Evolutionary conservation across 2,329 filamentous ascomycete species (phyloP).

Genomic region (Alternaria dauci): DNA sequence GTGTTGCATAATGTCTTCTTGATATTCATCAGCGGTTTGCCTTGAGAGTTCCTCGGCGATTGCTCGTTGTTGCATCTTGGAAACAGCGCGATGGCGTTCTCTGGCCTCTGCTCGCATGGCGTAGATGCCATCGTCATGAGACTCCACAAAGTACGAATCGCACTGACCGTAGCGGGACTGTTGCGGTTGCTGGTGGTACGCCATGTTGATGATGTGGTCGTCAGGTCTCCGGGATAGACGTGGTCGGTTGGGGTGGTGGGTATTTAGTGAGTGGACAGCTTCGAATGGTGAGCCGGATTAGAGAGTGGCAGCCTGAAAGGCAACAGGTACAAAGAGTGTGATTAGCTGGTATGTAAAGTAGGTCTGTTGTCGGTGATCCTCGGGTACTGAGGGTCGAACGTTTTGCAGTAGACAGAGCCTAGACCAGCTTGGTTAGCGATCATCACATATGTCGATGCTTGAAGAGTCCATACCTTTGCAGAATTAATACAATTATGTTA

Average conservation of each 20-base stretch:
- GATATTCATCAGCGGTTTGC: slow-evolving; percentile 85
- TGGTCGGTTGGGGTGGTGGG: slow-evolving; percentile 26
- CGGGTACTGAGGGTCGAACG: slow-evolving; percentile 46
- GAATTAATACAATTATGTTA: slow-evolving; percentile 60
- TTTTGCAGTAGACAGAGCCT: slow-evolving; percentile 47
- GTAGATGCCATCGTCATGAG: slow-evolving; percentile 63
- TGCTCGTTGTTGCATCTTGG: slow-evolving; percentile 83
- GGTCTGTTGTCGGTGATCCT: slow-evolving; percentile 46
- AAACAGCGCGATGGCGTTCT: slow-evolving; percentile 79
- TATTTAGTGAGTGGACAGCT: slow-evolving; percentile 54
- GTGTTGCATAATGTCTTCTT: slow-evolving; percentile 92
- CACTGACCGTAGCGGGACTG: slow-evolving; percentile 68
- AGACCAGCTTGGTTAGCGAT: slow-evolving; percentile 30
- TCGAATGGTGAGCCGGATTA: slow-evolving; percentile 52
- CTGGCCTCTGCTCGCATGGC: slow-evolving; percentile 70
- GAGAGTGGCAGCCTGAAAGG: slow-evolving; percentile 61
- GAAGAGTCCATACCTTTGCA: slow-evolving; percentile 53
- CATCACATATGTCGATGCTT: slow-evolving; percentile 14
- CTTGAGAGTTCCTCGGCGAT: slow-evolving; percentile 89
- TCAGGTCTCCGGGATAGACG: slow-evolving; percentile 56
- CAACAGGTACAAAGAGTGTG: slow-evolving; percentile 61
- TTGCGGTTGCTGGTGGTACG: slow-evolving; percentile 61
- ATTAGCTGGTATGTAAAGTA: slow-evolving; percentile 64
- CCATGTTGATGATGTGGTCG: slow-evolving; percentile 63
- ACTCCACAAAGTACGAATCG: slow-evolving; percentile 74